Evolutionary conservation across 108 stramenopile genomes (phyloP).

Genomic region (Schizochytrium sp.): DNA sequence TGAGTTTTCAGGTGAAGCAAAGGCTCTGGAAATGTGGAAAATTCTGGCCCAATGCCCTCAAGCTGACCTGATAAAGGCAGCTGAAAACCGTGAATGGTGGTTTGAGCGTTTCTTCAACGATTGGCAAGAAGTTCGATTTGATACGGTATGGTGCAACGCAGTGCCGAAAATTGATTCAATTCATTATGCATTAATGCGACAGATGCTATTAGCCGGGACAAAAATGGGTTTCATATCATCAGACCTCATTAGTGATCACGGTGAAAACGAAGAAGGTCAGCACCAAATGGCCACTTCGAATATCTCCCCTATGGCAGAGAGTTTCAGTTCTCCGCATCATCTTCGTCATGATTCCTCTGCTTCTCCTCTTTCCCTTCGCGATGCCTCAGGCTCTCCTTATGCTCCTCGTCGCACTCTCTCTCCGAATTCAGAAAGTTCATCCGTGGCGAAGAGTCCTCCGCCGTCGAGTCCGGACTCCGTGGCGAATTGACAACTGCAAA

Average conservation of each 20-base stretch:
- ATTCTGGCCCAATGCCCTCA: not conserved
- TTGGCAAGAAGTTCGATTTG: not conserved
- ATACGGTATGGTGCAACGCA: conserved; percentile 18
- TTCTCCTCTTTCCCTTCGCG: not conserved
- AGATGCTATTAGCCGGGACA: not conserved
- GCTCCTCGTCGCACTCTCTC: not conserved
- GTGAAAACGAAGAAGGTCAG: not conserved
- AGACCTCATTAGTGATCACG: too few relatives aligned
- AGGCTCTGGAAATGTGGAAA: not conserved
- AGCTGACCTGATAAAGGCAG: not conserved
- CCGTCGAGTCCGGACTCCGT: too few relatives aligned
- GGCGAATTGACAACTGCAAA: not conserved
- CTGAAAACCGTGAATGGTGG: conserved; percentile 6
- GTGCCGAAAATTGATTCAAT: not conserved
- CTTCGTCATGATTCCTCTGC: not conserved
- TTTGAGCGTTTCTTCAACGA: not conserved
- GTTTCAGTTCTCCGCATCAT: not conserved
- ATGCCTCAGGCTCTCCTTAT: not conserved
- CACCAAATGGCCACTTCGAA: not conserved
- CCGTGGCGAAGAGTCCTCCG: not conserved
- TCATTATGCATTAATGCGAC: not conserved
- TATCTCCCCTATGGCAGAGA: not conserved
- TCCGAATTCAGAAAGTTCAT: too few relatives aligned
- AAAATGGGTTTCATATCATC: conserved; percentile 6
- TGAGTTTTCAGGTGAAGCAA: not conserved